phyloP scores from a whole-genome alignment of 2,329 filamentous ascomycete species.

The Colletotrichum gloeosporioides region DNA sequence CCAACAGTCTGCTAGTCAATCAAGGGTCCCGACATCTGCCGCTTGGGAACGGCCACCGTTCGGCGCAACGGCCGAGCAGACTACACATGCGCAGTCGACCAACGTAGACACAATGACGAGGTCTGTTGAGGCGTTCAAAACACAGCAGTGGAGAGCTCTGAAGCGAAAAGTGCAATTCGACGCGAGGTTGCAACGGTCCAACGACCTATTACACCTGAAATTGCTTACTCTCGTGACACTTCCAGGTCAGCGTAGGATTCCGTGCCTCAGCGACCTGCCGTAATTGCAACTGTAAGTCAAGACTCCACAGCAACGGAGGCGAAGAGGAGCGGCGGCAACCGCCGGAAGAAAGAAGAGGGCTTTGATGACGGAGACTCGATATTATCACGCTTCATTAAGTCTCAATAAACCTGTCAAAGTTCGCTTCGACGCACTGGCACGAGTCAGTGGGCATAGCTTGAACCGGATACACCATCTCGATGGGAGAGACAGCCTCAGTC shows the following conservation, averaged over 20 bases:
- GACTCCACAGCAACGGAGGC: neutral
- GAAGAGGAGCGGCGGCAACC: neutral
- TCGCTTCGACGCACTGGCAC: neutral
- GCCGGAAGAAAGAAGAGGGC: neutral
- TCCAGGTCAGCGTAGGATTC: slow-evolving; percentile 13
- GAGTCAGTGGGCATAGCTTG: slow-evolving; percentile 12
- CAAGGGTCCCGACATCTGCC: slow-evolving; percentile 2
- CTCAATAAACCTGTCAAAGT: slow-evolving; percentile 8
- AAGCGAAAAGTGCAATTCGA: neutral
- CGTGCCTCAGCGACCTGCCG: neutral
- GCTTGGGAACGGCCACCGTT: neutral
- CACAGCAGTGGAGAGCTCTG: neutral
- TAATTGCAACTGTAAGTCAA: neutral
- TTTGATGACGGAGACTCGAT: slow-evolving; percentile 3
- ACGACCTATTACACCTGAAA: neutral
- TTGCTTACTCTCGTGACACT: neutral
- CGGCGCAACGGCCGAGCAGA: neutral
- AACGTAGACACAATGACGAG: neutral
- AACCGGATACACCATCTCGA: neutral
- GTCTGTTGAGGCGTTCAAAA: neutral
- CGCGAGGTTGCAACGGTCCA: neutral
- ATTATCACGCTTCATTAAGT: slow-evolving; percentile 1
- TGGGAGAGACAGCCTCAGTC: neutral
- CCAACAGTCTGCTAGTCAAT: neutral
- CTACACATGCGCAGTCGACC: neutral